Evolutionary conservation across 2,329 filamentous ascomycete genomes (phyloP).

Genomic region (Epichloe coenophiala): DNA sequence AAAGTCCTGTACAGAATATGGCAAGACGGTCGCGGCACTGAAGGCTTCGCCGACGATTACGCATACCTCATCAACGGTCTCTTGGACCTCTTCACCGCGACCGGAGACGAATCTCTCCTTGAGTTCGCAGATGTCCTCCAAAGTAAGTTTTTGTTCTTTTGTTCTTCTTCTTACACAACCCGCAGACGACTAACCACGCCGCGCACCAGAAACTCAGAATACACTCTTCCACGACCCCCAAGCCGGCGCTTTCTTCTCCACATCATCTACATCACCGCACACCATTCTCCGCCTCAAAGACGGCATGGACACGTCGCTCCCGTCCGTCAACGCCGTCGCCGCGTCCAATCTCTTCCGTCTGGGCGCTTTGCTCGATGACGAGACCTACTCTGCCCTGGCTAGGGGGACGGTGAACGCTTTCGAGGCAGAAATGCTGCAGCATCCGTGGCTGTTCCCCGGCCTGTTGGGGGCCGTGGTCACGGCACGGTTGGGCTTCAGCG

Average conservation of each 20-base stretch:
- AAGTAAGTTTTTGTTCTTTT: constrained; percentile 29
- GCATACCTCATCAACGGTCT: constrained; percentile 76
- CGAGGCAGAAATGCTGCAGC: constrained; percentile 80
- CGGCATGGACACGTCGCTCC: constrained; percentile 85
- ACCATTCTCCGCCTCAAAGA: constrained; percentile 82
- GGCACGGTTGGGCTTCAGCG: constrained; percentile 53
- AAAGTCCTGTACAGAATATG: constrained; percentile 62
- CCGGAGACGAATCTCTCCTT: constrained; percentile 61
- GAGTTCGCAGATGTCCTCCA: constrained; percentile 75
- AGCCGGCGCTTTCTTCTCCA: constrained; percentile 61
- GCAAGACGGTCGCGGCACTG: constrained; percentile 48
- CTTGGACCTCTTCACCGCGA: constrained; percentile 72
- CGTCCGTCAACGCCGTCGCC: constrained; percentile 80
- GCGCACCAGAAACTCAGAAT: constrained; percentile 50
- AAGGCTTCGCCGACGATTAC: constrained; percentile 87
- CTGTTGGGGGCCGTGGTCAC: constrained; percentile 66
- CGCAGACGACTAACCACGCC: constrained; percentile 3
- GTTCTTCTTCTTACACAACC: not conserved
- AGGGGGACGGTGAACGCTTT: constrained; percentile 72
- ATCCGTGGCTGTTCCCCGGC: constrained; percentile 81
- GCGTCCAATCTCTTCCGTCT: constrained; percentile 79
- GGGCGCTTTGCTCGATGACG: constrained; percentile 52
- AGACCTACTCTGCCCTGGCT: constrained; percentile 50
- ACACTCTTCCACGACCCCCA: constrained; percentile 60
- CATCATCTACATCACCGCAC: constrained; percentile 46